phyloP scores from a whole-genome alignment of 805 yeast genomes.

The Candida ponderosae region DNA sequence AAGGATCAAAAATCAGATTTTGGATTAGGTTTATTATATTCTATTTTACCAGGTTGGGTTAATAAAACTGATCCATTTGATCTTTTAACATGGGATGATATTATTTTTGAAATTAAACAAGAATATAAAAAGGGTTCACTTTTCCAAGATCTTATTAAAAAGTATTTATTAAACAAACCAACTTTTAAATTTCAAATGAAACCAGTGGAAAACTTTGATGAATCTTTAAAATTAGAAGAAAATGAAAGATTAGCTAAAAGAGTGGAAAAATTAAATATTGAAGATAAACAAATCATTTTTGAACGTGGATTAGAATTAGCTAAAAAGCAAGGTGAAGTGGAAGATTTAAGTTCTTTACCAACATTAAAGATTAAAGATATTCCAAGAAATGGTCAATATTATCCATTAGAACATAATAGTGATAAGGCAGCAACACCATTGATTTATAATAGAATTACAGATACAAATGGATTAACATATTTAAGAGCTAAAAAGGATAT shows the following conservation, averaged over 20 bases:
- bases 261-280: conserved; percentile 36
- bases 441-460: conserved; percentile 44
- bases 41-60: conserved; percentile 80
- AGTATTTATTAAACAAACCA: conserved; percentile 45
- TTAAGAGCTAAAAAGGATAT: conserved; percentile 60
- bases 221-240: conserved; percentile 49
- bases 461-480: conserved; percentile 78
- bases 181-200: conserved; percentile 68
- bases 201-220: conserved; percentile 55
- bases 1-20: conserved; percentile 86
- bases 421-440: no score
- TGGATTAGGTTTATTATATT: conserved; percentile 70
- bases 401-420: conserved; percentile 23
- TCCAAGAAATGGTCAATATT: conserved; percentile 40
- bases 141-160: conserved; percentile 51
- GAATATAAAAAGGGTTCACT: conserved; percentile 50
- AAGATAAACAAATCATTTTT: conserved; percentile 50
- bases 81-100: conserved; percentile 54
- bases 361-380: conserved; percentile 71
- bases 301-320: conserved; percentile 54
- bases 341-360: conserved; percentile 76
- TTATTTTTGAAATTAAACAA: conserved; percentile 49
- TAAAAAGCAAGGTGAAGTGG: conserved; percentile 56
- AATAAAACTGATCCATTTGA: conserved; percentile 74
- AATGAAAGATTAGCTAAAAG: conserved; percentile 35